Evolutionary conservation across 169 alveolate genomes (phyloP), one percentile per base, ranked within the genome.

Genomic region (Plasmodium coatneyi): DNA sequence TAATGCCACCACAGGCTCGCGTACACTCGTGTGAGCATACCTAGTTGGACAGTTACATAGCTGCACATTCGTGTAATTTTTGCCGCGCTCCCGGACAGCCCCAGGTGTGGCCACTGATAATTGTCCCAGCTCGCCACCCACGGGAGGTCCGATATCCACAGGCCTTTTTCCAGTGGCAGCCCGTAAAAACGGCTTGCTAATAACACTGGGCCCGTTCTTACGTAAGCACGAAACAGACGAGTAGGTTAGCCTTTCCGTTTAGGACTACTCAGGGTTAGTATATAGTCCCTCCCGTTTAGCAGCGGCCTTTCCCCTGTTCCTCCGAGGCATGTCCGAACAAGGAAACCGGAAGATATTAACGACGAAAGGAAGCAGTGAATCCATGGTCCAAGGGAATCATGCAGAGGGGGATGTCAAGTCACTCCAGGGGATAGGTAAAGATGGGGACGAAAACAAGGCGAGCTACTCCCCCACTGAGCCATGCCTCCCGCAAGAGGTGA

Each of bases 301-400:
- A 5, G 3, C 46, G 46, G 3, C 3, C 39, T 32, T 32, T 32
- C 39, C 39, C 39, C 3, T 3, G 3, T 39, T 5, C 36, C 79
- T 4, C 34, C 22, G 39, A 39, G 84, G 49, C 43, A 80, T 80
- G 76, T 52, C 30, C 22, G 89, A 80, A 80, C 25, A 74, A 12
- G 60, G 9, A 32, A 28, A 74, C 54, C 36, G 22, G 32, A 74
- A 16, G 5, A 74, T 25, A 66, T 66, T 66, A 22, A 6, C 34
- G 14, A 79, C 28, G 12, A 12, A 14, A 19, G 32, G 54, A 79
- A 14, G 39, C 46, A 79, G n/a, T 6, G 56, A 32, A 32, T 79
- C 84, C 41, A 43, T 79, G 84, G 43, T 22, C 56, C 22, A 41
- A n/a, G 32, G 32, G 22, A 43, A 79, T 36, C 1, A 79, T 43